Evolutionary conservation across 2,329 filamentous ascomycete species (phyloP), one percentile per base, ranked within the genome.

Genomic region (Niveomyces coronatus): DNA sequence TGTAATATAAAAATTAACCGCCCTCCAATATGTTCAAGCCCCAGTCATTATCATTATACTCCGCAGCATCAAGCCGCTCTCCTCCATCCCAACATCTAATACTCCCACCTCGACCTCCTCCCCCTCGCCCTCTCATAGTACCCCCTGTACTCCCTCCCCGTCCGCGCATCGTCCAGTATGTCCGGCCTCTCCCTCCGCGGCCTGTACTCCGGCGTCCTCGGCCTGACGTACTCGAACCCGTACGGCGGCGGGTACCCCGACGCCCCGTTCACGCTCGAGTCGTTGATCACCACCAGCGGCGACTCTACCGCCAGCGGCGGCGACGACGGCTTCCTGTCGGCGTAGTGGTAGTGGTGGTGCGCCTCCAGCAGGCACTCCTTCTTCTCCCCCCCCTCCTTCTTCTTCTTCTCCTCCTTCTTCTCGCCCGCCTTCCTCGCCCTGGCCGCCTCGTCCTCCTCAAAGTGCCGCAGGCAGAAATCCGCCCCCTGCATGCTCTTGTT

Each of bases 371-470:
- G 11, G 11, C 10, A 11, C 14, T 22, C 9, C 19, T 27, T 8
- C 28, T 16, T 31, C 8, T 22, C 20, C 35, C 23, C 14, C 16
- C 19, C 4, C 9, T 37, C 5, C n/a, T 19, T n/a, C 19, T 31
- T 26, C 11, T 28, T 5, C 27, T 13, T 8, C 9, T 10, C 9
- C 7, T n/a, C 17, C 9, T 18, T n/a, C n/a, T n/a, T n/a, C n/a
- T n/a, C 17, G 19, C 13, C n/a, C 13, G 9, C 11, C 11, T 5
- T 19, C 10, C 29, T 19, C n/a, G 5, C 17, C 11, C 18, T 28
- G 6, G 9, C 26, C n/a, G n/a, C 16, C 24, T 36, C 17, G 16
- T 36, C 34, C 26, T 36, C 37, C 22, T 39, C 30, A 4, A 39
- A 26, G 24, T 39, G 37, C 5, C 31, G 31, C 6, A 18, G 31